Evolutionary conservation across 805 yeast species (phyloP).

Genomic region (Spencermartinsiella europaea): DNA sequence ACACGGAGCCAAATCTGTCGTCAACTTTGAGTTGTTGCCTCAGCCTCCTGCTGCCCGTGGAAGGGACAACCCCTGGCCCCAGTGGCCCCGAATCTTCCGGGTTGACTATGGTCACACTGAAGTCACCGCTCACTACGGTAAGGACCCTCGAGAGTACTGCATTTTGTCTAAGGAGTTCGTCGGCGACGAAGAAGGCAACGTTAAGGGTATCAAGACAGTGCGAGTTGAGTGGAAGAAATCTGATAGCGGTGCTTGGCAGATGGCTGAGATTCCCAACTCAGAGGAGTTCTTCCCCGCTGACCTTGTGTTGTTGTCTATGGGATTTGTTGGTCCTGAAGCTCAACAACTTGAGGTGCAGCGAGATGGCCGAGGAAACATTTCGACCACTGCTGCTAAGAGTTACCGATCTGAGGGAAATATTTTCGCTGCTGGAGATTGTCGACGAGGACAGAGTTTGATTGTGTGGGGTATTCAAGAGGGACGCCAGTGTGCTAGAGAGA

Average conservation of each 20-base stretch:
- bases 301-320: constrained; percentile 90
- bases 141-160: constrained; percentile 96
- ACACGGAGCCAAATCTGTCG: constrained; percentile 93
- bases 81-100: constrained; percentile 97
- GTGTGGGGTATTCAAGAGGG: constrained; percentile 99
- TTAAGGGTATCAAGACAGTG: constrained; percentile 90
- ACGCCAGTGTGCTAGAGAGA: constrained; percentile 95
- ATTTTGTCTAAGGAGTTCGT: constrained; percentile 93
- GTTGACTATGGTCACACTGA: constrained; percentile 98
- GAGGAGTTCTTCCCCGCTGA: constrained; percentile 96
- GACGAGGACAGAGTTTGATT: constrained; percentile 96
- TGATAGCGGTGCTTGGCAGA: constrained; percentile 96
- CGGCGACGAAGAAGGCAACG: constrained; percentile 92
- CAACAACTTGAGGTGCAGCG: constrained; percentile 60
- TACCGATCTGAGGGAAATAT: constrained; percentile 71
- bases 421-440: constrained; percentile 97
- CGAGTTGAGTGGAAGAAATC: constrained; percentile 98
- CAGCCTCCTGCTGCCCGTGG: constrained; percentile 82
- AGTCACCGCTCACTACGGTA: constrained; percentile 90
- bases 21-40: constrained; percentile 91
- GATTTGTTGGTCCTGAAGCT: constrained; percentile 94
- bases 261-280: constrained; percentile 94
- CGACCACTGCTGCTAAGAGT: constrained; percentile 50
- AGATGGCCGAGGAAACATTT: constrained; percentile 80
- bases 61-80: constrained; percentile 99